A percentile compares a stretch with the other conserved stretches of the same genome.
Conservation (phyloP, 768 basidiomycete species). For the Pulveroboletus ravenelii region DNA sequence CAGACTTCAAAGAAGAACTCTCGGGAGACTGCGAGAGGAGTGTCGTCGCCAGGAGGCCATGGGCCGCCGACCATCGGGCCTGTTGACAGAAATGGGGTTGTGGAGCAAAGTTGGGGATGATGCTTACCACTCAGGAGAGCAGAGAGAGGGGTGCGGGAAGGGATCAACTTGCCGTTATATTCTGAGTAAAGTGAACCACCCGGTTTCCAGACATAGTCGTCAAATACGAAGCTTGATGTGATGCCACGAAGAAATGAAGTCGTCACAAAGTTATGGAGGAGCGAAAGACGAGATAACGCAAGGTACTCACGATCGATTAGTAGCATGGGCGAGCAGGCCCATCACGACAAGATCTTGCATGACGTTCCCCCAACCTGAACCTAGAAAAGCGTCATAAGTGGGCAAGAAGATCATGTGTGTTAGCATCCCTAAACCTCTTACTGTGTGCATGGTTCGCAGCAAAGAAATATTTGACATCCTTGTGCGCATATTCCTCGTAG, state of each 20-base stretch:
- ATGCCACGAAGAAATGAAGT: conserved; percentile 2
- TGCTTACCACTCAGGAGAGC: conserved; percentile 35
- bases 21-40: conserved; percentile 34
- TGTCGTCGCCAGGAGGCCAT: conserved; percentile 30
- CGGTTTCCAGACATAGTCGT: conserved; percentile 40
- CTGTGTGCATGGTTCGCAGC: conserved; percentile 43
- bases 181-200: conserved; percentile 34
- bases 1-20: conserved; percentile 41
- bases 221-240: conserved; percentile 36
- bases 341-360: conserved; percentile 40
- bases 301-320: conserved; percentile 33
- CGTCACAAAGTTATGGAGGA: background rate
- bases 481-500: conserved; percentile 34
- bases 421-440: conserved; percentile 13
- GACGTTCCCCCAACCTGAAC: conserved; percentile 38
- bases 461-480: conserved; percentile 40
- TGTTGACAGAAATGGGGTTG: conserved; percentile 7
- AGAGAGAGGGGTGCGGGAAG: conserved; percentile 40
- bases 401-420: background rate
- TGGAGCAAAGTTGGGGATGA: background rate
- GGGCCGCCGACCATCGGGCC: conserved; percentile 41
- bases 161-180: conserved; percentile 34
- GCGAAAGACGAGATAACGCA: background rate
- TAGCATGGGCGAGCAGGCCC: conserved; percentile 31
- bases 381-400: conserved; percentile 16